phyloP scores from a whole-genome alignment of 108 stramenopile genomes.

The Discostella stelligeroides region DNA sequence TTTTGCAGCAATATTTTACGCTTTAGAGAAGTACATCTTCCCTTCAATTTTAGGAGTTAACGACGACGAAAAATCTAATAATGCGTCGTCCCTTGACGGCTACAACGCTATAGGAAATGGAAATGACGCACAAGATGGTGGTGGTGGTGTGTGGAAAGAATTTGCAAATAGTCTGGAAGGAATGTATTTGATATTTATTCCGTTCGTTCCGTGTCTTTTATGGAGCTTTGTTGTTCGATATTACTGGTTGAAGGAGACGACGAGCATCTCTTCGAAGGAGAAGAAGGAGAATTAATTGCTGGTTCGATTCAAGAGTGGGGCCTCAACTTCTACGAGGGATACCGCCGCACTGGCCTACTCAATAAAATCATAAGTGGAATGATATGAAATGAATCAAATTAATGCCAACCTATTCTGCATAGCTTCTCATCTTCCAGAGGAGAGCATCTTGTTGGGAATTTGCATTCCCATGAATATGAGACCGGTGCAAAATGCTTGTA shows the following conservation, averaged over 20 bases:
- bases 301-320: background rate
- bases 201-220: constrained; percentile 41
- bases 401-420: background rate
- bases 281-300: constrained; percentile 34
- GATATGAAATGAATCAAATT: background rate
- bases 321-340: background rate
- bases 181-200: constrained; percentile 46
- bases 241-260: constrained; percentile 45
- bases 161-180: constrained; percentile 46
- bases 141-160: constrained; percentile 40
- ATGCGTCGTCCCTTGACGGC: background rate
- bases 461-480: constrained; percentile 20
- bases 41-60: constrained; percentile 21
- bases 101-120: background rate
- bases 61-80: background rate
- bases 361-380: background rate
- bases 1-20: constrained; percentile 31
- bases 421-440: background rate
- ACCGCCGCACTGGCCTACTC: background rate
- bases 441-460: constrained; percentile 1
- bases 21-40: constrained; percentile 37
- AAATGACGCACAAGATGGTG: constrained; percentile 13
- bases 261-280: constrained; percentile 9
- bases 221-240: constrained; percentile 45
- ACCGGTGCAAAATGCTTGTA: constrained; percentile 10